These are phyloP conservation scores for Ogataea salicorniae DNA, from an alignment of 805 yeast genomes.

Conservation along the genomic window DNA sequence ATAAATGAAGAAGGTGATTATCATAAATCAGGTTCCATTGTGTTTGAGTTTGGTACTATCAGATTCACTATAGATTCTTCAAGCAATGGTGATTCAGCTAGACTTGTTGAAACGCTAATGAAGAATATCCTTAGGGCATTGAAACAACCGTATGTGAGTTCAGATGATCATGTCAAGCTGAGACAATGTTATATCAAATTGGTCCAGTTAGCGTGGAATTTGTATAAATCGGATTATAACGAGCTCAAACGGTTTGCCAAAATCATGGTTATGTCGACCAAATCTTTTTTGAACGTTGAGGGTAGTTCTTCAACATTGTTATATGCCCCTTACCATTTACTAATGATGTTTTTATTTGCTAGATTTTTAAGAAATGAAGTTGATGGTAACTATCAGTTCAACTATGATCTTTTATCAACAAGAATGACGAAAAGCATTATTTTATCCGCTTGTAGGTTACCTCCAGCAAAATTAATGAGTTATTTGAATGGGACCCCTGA, in stretches of 20 bases:
- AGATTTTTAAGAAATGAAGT: slow-evolving; percentile 9
- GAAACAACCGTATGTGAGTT: not conserved
- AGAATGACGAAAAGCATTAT: slow-evolving; percentile 13
- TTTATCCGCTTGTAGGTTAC: slow-evolving; percentile 13
- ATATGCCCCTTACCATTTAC: slow-evolving; percentile 21
- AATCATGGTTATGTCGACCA: slow-evolving; percentile 10
- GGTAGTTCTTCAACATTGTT: slow-evolving; percentile 8
- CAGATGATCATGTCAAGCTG: slow-evolving; percentile 8
- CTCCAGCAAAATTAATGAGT: slow-evolving; percentile 12
- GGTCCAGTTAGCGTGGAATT: slow-evolving; percentile 22
- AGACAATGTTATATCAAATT: slow-evolving; percentile 23
- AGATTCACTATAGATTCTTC: slow-evolving; percentile 11
- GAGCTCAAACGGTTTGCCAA: slow-evolving; percentile 14
- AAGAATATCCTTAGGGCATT: slow-evolving; percentile 6
- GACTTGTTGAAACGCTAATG: slow-evolving; percentile 8
- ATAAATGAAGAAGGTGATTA: slow-evolving; percentile 16
- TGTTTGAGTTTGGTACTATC: slow-evolving; percentile 13
- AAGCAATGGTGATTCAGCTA: slow-evolving; percentile 7
- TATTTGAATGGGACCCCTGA: slow-evolving; percentile 9
- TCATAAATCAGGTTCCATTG: slow-evolving; percentile 8
- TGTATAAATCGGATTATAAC: slow-evolving; percentile 5
- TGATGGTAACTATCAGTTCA: slow-evolving; percentile 1
- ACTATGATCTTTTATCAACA: slow-evolving; percentile 1
- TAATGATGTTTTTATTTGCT: slow-evolving; percentile 15
- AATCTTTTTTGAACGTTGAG: slow-evolving; percentile 4